Evolutionary conservation across 2,329 filamentous ascomycete species (phyloP), one percentile per base, ranked within the genome.

Genomic region (Aspergillus piperis): DNA sequence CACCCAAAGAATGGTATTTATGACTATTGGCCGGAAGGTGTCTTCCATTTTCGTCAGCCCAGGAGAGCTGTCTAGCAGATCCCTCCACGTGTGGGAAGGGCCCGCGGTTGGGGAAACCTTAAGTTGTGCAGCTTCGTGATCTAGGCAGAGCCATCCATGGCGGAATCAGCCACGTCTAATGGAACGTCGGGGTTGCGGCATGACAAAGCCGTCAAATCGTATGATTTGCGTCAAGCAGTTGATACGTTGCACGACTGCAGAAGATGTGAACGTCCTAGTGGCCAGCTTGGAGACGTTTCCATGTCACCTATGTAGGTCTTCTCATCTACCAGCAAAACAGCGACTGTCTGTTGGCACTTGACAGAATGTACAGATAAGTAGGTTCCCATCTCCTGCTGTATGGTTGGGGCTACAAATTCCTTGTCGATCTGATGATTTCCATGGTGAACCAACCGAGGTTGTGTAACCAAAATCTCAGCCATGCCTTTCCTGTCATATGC

Each of bases 401-500:
- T 23, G 19, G 19, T 7, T 2, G 11, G 10, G 19, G 8, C 19
- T 4, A 6, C 13, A 13, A 44, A 11, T 44, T 13, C 4, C 39
- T 21, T 44, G 10, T 13, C 41, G 11, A 11, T 2, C 15, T 21
- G 11, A 21, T 11, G 5, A 44, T 8, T 23, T 23, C 8, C 2
- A 23, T 3, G 6, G 19, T 23, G 19, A 23, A 7, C 11, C 10
- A 7, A 23, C 13, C 41, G 10, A 19, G 6, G 2, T 2, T 4
- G 6, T 44, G 19, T 7, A 23, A 23, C 19, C 19, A 5, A 41
- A 3, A 11, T 42, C 5, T 13, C 19, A 23, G 19, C 3, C 38
- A 63, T 63, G 61, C 59, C 59, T 3, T 58, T 61, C 36, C 30
- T 63, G 19, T 61, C 61, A 15, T 57, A 56, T 36, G 39, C 48